Percentiles rank a stretch among this genome's conserved stretches.
Conservation (phyloP, 495 filamentous ascomycete species). For the Lasiosphaeria hispida region DNA sequence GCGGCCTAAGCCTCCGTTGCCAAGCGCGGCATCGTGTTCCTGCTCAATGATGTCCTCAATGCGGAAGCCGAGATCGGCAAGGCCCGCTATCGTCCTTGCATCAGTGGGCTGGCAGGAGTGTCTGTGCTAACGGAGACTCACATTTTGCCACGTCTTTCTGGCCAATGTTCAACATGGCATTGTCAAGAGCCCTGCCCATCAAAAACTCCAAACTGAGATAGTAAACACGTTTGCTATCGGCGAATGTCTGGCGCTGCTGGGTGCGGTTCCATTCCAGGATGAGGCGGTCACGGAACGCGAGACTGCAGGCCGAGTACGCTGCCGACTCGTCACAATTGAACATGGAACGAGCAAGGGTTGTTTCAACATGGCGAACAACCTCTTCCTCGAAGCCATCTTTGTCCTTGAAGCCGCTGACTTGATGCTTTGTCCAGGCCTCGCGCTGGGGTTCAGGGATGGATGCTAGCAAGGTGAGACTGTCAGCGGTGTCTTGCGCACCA, state of each 20-base stretch:
- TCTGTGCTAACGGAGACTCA: slow-evolving; percentile 30
- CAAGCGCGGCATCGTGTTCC: slow-evolving; percentile 93
- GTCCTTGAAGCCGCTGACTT: slow-evolving; percentile 64
- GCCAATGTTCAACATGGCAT: slow-evolving; percentile 95
- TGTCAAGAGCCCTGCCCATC: slow-evolving; percentile 94
- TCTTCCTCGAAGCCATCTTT: slow-evolving; percentile 71
- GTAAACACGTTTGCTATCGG: slow-evolving; percentile 89
- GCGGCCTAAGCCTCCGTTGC: slow-evolving; percentile 92
- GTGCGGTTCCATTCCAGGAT: slow-evolving; percentile 97
- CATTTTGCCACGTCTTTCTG: slow-evolving; percentile 81
- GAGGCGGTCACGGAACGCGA: slow-evolving; percentile 89
- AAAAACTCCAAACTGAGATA: slow-evolving; percentile 96
- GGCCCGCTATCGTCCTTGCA: slow-evolving; percentile 57
- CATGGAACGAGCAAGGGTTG: slow-evolving; percentile 89
- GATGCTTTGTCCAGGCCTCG: slow-evolving; percentile 82
- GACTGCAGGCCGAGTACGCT: slow-evolving; percentile 83
- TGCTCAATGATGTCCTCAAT: slow-evolving; percentile 94
- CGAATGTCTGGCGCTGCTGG: slow-evolving; percentile 89
- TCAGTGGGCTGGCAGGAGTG: background rate
- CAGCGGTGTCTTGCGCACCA: slow-evolving; percentile 6
- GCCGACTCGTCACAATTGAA: slow-evolving; percentile 98
- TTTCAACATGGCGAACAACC: slow-evolving; percentile 91
- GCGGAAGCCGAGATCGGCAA: slow-evolving; percentile 87
- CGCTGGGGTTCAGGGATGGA: slow-evolving; percentile 85
- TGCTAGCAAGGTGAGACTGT: slow-evolving; percentile 36